Evolutionary conservation across 1,284 basidiomycete species (phyloP).

Genomic region (Rhodotorula sp.): DNA sequence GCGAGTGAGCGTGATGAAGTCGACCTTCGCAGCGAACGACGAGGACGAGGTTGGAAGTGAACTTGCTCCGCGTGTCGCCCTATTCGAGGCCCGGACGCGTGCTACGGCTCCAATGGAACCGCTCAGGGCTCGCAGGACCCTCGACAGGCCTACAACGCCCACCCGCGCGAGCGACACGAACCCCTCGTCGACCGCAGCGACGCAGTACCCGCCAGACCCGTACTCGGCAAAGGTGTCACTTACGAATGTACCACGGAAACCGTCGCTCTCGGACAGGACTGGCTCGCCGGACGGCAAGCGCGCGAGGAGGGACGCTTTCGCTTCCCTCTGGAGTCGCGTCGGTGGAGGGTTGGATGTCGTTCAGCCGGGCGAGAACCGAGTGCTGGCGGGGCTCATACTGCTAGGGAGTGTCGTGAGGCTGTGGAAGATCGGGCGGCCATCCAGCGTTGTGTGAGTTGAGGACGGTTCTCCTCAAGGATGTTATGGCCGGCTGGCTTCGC

Average conservation of each 20-base stretch:
- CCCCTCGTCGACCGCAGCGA: not conserved
- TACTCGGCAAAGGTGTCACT: not conserved
- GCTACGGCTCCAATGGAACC: too few relatives aligned
- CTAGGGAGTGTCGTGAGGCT: slow-evolving; percentile 71
- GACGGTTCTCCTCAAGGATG: not conserved
- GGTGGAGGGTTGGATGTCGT: slow-evolving; percentile 33
- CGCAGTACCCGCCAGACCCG: not conserved
- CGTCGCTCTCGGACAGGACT: not conserved
- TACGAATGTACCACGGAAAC: not conserved
- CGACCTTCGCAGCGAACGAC: too few relatives aligned
- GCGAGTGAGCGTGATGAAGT: too few relatives aligned
- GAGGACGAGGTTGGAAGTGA: too few relatives aligned
- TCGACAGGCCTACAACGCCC: too few relatives aligned
- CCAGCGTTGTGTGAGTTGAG: slow-evolving; percentile 77
- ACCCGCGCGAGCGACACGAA: too few relatives aligned
- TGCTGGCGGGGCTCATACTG: slow-evolving; percentile 54
- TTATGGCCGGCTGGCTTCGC: not conserved
- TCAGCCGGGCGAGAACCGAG: slow-evolving; percentile 28
- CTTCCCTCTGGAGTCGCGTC: slow-evolving; percentile 2
- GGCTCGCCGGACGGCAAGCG: not conserved
- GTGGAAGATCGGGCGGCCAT: slow-evolving; percentile 73
- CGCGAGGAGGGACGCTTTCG: not conserved
- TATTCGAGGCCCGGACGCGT: too few relatives aligned
- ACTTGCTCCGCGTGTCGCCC: too few relatives aligned
- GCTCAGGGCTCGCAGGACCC: too few relatives aligned